phyloP scores from a whole-genome alignment of 257 asterid genomes.

The Ilex aquifolium region DNA sequence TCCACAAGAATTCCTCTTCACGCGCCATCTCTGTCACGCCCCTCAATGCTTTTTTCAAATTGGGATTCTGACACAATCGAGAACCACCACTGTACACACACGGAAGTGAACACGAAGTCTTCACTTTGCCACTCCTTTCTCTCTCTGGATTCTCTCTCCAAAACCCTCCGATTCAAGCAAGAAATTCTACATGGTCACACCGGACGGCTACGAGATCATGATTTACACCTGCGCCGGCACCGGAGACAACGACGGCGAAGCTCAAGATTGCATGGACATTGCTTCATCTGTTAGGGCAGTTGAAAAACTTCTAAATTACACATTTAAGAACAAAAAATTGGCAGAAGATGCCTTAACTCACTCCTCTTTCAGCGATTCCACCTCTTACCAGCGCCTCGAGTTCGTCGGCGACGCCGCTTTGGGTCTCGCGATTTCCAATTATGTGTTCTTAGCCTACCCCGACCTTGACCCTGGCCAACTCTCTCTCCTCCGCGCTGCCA shows the following conservation, averaged over 20 bases:
- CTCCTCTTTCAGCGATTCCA: constrained; percentile 48
- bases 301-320: constrained; percentile 44
- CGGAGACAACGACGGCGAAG: background rate
- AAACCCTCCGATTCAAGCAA: no score
- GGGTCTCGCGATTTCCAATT: constrained; percentile 49
- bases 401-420: constrained; percentile 73
- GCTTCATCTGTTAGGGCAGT: constrained; percentile 37
- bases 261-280: constrained; percentile 21
- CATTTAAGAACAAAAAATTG: constrained; percentile 38
- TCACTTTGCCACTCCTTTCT: no score
- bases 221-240: no score
- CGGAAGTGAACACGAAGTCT: no score
- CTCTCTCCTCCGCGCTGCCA: constrained; percentile 65
- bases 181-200: no score
- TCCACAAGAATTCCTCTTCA: no score
- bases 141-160: no score
- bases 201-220: no score
- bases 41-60: no score
- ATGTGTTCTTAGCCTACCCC: constrained; percentile 45
- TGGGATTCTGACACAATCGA: no score
- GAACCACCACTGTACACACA: no score
- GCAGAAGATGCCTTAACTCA: constrained; percentile 76
- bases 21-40: no score
- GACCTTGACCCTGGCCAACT: constrained; percentile 56
- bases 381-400: constrained; percentile 82